phyloP scores from a whole-genome alignment of 345 rosid species.

The Ceriops tagal region DNA sequence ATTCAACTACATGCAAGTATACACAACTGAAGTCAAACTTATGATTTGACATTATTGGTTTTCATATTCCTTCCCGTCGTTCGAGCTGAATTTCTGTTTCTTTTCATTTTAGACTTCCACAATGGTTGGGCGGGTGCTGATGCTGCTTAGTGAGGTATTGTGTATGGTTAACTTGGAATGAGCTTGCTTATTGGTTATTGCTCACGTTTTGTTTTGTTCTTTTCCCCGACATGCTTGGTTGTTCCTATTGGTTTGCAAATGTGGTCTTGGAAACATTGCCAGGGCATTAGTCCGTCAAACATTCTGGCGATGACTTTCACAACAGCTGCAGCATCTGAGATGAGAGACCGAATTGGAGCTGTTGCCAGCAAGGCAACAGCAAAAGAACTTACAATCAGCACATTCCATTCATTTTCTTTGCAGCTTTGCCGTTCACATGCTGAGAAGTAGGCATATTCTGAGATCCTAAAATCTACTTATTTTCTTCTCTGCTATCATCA shows the following conservation, averaged over 20 bases:
- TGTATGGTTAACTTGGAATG: constrained; percentile 7
- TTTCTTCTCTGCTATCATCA: constrained; percentile 1
- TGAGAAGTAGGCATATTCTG: constrained; percentile 58
- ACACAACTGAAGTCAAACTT: neutral
- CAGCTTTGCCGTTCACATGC: constrained; percentile 93
- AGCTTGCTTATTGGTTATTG: neutral
- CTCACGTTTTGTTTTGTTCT: neutral
- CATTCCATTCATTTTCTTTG: constrained; percentile 92
- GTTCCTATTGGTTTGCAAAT: neutral
- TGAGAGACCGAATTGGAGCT: constrained; percentile 77
- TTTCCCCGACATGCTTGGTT: constrained; percentile 6
- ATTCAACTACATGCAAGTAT: neutral
- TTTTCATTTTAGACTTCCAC: constrained; percentile 69
- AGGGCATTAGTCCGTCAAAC: constrained; percentile 83
- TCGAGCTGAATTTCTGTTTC: constrained; percentile 16
- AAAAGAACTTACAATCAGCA: constrained; percentile 77
- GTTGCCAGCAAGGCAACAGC: constrained; percentile 80
- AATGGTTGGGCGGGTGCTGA: constrained; percentile 91
- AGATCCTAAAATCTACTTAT: constrained; percentile 4
- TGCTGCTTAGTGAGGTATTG: constrained; percentile 67
- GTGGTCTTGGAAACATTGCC: constrained; percentile 17
- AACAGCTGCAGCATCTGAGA: constrained; percentile 91
- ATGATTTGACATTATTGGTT: constrained; percentile 4
- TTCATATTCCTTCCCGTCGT: neutral
- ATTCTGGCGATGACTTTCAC: constrained; percentile 97